Base-by-base conservation (phyloP, 176 grass and related monocot genomes). In the Triticum urartu region DNA sequence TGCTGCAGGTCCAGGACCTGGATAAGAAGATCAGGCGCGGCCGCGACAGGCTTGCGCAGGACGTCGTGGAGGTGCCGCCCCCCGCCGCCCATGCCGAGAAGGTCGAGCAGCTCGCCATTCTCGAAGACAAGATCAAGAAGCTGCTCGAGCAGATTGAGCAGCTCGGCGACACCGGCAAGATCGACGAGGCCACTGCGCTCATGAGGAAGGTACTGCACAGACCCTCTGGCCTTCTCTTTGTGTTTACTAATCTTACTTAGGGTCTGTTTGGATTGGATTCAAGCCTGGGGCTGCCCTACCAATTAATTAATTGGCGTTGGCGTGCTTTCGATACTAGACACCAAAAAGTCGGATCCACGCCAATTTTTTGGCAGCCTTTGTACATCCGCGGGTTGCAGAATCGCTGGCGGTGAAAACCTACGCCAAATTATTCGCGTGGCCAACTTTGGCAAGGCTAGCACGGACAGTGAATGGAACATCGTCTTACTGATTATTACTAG, bases 51-150 rank as follows among this genome's bases (percentile, higher is more conserved):
- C 15, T 80, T 8, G 78, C 78, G 0, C 78, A 80, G 10, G 60
- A 80, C 10, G 60, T 63, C 0, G 78, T 63, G 2, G 78, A 79
- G 1, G 7, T 64, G 9, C 38, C 38, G 9, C 78, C 38, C 26
- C 78, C 78, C 0, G 22, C 61, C 14, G 38, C 61, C 60, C 78
- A 42, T 1, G 78, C 35, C 17, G 90, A 94, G 65, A 88, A 92
- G 83, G 83, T 90, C 9, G 78, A 92, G 78, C 87, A 94, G 76
- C 89, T 94, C 34, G 50, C 90, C 4, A 35, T 92, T 45, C 83
- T 90, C n/a, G 90, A 94, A 89, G 92, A 94, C 36, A 94, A 94
- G 54, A 94, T 90, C 59, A 94, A 94, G 85, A 92, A 94, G 72
- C 64, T 94, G 39, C 78, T 94, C 20, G 92, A 94, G 72, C 92